Base-by-base conservation (phyloP, 1,139 yeast species). In the Kluyveromyces sp. region DNA sequence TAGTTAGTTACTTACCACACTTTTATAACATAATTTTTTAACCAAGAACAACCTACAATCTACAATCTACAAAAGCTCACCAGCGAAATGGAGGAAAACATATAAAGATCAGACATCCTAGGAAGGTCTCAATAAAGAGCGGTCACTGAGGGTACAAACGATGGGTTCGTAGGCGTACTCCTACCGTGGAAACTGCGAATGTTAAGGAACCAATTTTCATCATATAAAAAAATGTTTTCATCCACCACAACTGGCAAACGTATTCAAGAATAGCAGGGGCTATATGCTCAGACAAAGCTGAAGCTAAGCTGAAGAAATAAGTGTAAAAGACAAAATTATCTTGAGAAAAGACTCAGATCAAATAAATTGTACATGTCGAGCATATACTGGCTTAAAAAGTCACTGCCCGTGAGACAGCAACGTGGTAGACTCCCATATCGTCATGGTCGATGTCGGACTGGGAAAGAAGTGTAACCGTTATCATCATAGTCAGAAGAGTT, bases 111-210 rank as follows among this genome's bases (percentile, higher is more conserved):
- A 74, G 79, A 75, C 79, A 74, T 75, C 79, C 79, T 72, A 71
- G 79, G 79, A 75, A 74, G 79, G 77, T 72, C 75, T 63, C 67
- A 51, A 50, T 40, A 51, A 54, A 55, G 70, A 71, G 77, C 92
- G 90, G 90, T 83, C 90, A 83, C 89, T 72, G 88, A 68, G 79
- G 77, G 76, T 80, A 85, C 60, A 68, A 47, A 77, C 77, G 81
- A 77, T 80, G 86, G 89, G 90, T 83, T 83, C 88, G 72, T 67
- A 65, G 70, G 73, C 76, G 89, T 81, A 78, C 75, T 79, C 60
- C 87, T 83, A 83, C 90, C 90, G 92, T 78, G 90, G 90, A 83
- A 83, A 83, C 92, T 83, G 92, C 90, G 92, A 83, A 83, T 83
- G 92, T 82, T 57, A 73, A 79, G 83, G 79, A 55, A 60, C 61